Evolutionary conservation across 2,329 filamentous ascomycete species (phyloP).

Genomic region (Oidium heveae): DNA sequence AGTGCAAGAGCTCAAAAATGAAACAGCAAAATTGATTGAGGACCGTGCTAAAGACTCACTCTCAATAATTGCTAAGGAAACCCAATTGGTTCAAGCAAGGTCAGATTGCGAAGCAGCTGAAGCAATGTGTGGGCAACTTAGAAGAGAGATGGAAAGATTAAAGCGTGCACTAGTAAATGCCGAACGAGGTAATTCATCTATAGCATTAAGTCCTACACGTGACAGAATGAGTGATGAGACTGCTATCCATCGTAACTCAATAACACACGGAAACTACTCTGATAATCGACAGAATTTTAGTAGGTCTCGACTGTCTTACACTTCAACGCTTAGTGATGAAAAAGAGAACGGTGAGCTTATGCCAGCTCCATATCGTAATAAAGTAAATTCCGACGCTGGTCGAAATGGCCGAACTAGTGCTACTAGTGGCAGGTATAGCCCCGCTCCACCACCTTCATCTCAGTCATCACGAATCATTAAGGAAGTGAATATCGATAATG

Average conservation of each 20-base stretch:
- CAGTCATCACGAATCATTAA: conserved; percentile 11
- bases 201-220: conserved; percentile 17
- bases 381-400: conserved; percentile 12
- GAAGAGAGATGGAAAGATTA: conserved; percentile 72
- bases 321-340: conserved; percentile 44
- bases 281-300: conserved; percentile 7
- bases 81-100: conserved; percentile 74
- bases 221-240: conserved; percentile 29
- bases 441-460: conserved; percentile 6
- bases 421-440: conserved; percentile 12
- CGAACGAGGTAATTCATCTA: conserved; percentile 22
- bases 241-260: conserved; percentile 30
- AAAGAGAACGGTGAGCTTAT: conserved; percentile 37
- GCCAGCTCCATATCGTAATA: conserved; percentile 10
- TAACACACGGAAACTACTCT: conserved; percentile 11
- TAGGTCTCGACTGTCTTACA: conserved; percentile 25
- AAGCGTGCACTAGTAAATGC: conserved; percentile 59
- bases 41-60: conserved; percentile 89
- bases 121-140: conserved; percentile 58
- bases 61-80: conserved; percentile 95
- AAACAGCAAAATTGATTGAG: conserved; percentile 90
- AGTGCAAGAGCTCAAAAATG: conserved; percentile 82
- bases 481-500: conserved; percentile 12
- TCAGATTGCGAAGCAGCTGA: conserved; percentile 79
- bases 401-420: conserved; percentile 12